These are phyloP conservation scores for Rhizoclosmatium globosum DNA, from an alignment of 192 early-diverging fungal genomes.

Conservation along the genomic window DNA sequence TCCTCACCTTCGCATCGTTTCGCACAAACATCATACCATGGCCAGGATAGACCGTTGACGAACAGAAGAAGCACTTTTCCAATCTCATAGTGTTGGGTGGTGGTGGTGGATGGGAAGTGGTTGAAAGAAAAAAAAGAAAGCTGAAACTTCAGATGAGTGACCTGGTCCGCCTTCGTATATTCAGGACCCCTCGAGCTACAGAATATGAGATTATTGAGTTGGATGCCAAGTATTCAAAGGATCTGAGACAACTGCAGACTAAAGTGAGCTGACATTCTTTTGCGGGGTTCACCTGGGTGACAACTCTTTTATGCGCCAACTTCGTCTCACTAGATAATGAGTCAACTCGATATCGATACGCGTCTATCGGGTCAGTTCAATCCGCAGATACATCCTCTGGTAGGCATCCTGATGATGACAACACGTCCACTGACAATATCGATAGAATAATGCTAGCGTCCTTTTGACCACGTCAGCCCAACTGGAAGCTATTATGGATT, in stretches of 20 bases:
- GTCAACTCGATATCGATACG: not conserved
- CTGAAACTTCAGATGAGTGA: not conserved
- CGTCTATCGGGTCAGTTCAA: not conserved
- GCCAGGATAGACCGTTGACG: slow-evolving; percentile 94
- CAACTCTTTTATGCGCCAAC: no score
- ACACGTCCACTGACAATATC: no score
- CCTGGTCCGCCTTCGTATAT: not conserved
- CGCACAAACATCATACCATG: slow-evolving; percentile 99
- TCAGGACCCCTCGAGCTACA: not conserved
- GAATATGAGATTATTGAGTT: not conserved
- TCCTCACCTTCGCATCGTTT: slow-evolving; percentile 91
- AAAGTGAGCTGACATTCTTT: not conserved
- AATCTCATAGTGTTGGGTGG: slow-evolving; percentile 74
- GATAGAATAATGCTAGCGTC: no score
- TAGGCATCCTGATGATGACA: not conserved
- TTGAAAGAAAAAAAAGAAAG: slow-evolving; percentile 31
- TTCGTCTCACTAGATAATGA: not conserved
- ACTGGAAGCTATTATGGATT: not conserved
- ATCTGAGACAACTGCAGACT: not conserved
- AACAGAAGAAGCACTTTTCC: slow-evolving; percentile 99
- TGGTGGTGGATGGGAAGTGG: not conserved
- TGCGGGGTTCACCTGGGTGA: no score
- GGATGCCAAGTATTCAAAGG: not conserved
- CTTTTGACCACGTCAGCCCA: not conserved
- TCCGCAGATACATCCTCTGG: not conserved